A percentile compares a stretch with the other conserved stretches of the same genome.
phyloP scores from a whole-genome alignment of 2,329 filamentous ascomycete genomes.

The Rhynchosporium secalis region DNA sequence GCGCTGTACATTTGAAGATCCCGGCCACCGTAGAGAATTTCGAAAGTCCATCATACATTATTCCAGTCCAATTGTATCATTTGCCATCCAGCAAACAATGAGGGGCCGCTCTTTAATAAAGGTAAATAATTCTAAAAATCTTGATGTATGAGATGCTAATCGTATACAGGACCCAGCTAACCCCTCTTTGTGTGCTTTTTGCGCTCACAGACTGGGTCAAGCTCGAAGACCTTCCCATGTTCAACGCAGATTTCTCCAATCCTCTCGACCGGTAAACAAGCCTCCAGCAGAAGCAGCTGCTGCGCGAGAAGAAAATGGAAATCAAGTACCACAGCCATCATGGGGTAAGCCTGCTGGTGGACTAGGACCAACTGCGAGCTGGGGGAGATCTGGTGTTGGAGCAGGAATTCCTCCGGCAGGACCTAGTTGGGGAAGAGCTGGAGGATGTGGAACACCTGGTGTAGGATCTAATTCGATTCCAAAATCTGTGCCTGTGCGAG shows the following conservation, averaged over 20 bases:
- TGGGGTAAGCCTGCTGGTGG: conserved; percentile 24
- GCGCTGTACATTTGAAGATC: not conserved
- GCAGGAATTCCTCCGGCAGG: conserved; percentile 10
- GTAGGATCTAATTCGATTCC: not conserved
- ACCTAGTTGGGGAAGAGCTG: conserved; percentile 14
- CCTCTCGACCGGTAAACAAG: conserved; percentile 32
- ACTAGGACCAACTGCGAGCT: conserved; percentile 18
- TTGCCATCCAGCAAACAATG: conserved; percentile 32
- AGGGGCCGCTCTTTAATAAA: conserved; percentile 37
- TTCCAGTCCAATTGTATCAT: conserved; percentile 8
- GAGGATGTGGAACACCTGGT: not conserved
- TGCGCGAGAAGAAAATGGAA: conserved; percentile 21
- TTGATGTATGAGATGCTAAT: conserved; percentile 16
- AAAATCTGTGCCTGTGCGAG: not conserved
- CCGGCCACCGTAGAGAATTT: conserved; percentile 26
- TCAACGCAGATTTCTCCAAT: conserved; percentile 39
- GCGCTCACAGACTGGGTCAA: conserved; percentile 38
- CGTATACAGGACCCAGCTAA: conserved; percentile 33
- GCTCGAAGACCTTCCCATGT: conserved; percentile 36
- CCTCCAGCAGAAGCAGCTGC: conserved; percentile 31
- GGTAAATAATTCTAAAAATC: conserved; percentile 22
- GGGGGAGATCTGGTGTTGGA: conserved; percentile 25
- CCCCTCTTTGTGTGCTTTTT: conserved; percentile 40
- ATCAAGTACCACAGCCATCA: conserved; percentile 14
- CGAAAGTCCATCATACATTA: conserved; percentile 13